These are phyloP conservation scores for Salicornia ramosissima DNA, from an alignment of 148 eudicot species.

Conservation along the genomic window DNA sequence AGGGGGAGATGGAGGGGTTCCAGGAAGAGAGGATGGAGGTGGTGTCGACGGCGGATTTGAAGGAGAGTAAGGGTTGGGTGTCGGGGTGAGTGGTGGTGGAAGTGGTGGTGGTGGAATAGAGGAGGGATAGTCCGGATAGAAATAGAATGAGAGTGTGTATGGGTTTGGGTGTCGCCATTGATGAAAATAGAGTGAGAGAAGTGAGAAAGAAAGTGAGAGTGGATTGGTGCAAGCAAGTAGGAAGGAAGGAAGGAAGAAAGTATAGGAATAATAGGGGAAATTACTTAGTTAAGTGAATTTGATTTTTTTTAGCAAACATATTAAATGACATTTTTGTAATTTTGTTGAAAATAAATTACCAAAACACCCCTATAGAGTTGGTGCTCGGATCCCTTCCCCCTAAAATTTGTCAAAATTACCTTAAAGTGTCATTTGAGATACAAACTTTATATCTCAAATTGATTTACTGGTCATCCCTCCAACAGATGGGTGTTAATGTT, in stretches of 20 bases:
- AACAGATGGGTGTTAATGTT: too few relatives aligned
- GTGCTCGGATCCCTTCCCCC: too few relatives aligned
- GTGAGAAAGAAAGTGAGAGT: slow-evolving; percentile 2
- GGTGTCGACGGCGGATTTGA: slow-evolving; percentile 46
- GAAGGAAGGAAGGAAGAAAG: background rate
- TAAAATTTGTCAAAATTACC: too few relatives aligned
- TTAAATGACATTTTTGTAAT: too few relatives aligned
- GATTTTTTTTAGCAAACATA: too few relatives aligned
- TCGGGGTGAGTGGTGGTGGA: slow-evolving; percentile 34
- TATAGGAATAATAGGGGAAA: background rate
- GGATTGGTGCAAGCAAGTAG: background rate
- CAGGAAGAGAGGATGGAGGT: slow-evolving; percentile 39
- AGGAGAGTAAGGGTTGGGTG: slow-evolving; percentile 36
- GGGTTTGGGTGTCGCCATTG: slow-evolving; percentile 19
- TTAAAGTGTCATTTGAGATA: too few relatives aligned
- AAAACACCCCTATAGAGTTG: too few relatives aligned
- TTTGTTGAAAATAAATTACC: too few relatives aligned
- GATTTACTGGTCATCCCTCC: too few relatives aligned
- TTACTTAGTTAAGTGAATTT: too few relatives aligned
- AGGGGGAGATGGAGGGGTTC: slow-evolving; percentile 34
- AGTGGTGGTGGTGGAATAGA: background rate
- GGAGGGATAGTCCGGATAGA: slow-evolving; percentile 22
- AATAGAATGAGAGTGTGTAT: slow-evolving; percentile 3
- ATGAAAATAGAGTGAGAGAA: background rate
- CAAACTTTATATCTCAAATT: too few relatives aligned